Base-by-base conservation (phyloP, 805 yeast species). In the Sugiyamaella lignohabitans region DNA sequence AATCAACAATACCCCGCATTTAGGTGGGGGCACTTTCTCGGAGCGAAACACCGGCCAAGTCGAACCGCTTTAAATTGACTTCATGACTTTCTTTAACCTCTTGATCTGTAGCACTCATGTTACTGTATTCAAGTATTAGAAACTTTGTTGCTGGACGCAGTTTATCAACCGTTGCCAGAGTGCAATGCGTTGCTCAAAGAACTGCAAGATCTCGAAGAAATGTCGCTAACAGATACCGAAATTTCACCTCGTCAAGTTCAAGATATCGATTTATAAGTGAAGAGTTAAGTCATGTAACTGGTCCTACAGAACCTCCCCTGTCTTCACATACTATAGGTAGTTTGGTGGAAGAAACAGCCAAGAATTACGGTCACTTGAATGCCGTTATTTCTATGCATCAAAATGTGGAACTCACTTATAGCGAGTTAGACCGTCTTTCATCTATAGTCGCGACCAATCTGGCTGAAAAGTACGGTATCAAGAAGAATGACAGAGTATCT, bases 401-500 rank as follows among this genome's bases (percentile, higher is more conserved):
- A 48, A 38, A 46, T 37, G 40, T 43, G 18, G 24, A 34, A 8
- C 41, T 57, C 35, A 46, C 55, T 14, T 59, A 47, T 42, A 24
- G 40, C 5, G 54, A 55, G 37, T 38, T 58, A 5, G 55, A 59
- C 38, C 40, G 48, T 23, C 35, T 52, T 29, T 35, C 52, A 4
- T 23, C 45, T 16, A 38, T 42, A 5, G 29, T 57, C 36, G 61
- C 63, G 5, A 27, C 45, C 14, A 56, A 59, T 42, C 45, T 59
- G 18, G 37, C 39, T 10, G 17, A 45, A 17, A 45, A 40, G 5
- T 44, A 47, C 24, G 51, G 48, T 20, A 39, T 55, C 18, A 27
- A 37, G 10, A 45, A 48, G 3, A 62, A 61, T 2, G 63, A 60
- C 45, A 44, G 51, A 4, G 57, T 60, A 1, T 61, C 61, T 2